Evolutionary conservation across 2,329 filamentous ascomycete genomes (phyloP).

Genomic region (Aspergillus niger): DNA sequence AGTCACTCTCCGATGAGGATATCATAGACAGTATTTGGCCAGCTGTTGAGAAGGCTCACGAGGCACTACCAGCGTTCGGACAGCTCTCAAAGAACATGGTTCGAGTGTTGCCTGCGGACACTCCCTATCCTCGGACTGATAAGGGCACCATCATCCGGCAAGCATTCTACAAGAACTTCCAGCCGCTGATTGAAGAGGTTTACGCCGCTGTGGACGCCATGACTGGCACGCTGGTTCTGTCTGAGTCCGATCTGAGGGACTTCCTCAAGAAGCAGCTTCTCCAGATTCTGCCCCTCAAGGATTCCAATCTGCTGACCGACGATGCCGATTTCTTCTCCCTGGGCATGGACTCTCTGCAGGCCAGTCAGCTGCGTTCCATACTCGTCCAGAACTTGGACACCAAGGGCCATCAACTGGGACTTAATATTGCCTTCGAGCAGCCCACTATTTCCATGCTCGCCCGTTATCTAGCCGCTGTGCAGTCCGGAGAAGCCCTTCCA

Average conservation of each 20-base stretch:
- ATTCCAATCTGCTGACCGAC: constrained; percentile 25
- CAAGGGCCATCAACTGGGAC: constrained; percentile 50
- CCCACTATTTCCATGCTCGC: constrained; percentile 53
- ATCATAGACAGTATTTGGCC: constrained; percentile 54
- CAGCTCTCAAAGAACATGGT: constrained; percentile 58
- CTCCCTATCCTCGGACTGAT: constrained; percentile 54
- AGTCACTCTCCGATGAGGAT: constrained; percentile 46
- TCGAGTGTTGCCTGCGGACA: constrained; percentile 48
- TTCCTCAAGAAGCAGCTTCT: constrained; percentile 39
- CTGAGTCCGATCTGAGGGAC: constrained; percentile 31
- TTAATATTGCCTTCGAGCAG: constrained; percentile 63
- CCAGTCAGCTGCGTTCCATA: constrained; percentile 55
- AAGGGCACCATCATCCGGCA: constrained; percentile 59
- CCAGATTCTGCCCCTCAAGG: constrained; percentile 26
- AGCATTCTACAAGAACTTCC: constrained; percentile 52
- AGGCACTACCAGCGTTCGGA: constrained; percentile 54
- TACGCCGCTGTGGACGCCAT: constrained; percentile 38
- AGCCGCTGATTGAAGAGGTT: constrained; percentile 47
- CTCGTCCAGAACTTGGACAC: constrained; percentile 56
- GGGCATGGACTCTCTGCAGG: constrained; percentile 62
- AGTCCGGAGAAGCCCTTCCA: constrained; percentile 34
- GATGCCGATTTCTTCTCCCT: constrained; percentile 60
- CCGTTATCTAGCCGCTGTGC: constrained; percentile 46
- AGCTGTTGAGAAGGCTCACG: constrained; percentile 55
- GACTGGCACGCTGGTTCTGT: constrained; percentile 26